phyloP scores from a whole-genome alignment of 352 stramenopile genomes.

The Globisporangium mamillatum region DNA sequence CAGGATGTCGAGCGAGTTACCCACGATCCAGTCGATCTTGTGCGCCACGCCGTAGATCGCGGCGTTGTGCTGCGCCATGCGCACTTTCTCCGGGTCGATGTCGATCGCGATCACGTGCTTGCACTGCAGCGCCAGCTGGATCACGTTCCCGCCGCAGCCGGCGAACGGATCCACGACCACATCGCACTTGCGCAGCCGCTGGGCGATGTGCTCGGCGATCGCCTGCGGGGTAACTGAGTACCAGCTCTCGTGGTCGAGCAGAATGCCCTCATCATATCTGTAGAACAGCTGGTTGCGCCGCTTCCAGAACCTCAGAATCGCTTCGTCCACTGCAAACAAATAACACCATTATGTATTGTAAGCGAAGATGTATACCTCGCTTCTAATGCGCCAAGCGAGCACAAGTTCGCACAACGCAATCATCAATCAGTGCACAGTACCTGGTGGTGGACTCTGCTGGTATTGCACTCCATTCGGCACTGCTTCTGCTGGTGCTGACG shows the following conservation, averaged over 20 bases:
- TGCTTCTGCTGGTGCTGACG: not conserved
- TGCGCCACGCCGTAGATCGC: constrained; percentile 88
- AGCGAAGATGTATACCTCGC: too few species aligned
- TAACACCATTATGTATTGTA: too few species aligned
- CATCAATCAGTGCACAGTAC: too few species aligned
- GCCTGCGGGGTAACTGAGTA: constrained; percentile 92
- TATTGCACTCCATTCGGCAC: not conserved
- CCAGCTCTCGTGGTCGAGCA: constrained; percentile 92
- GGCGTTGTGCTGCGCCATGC: constrained; percentile 90
- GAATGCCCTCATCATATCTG: constrained; percentile 89
- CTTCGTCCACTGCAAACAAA: constrained; percentile 26
- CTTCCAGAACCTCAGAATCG: constrained; percentile 88
- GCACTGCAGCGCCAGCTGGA: constrained; percentile 89
- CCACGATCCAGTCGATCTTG: constrained; percentile 91
- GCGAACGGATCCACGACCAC: constrained; percentile 91
- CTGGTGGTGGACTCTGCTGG: too few species aligned
- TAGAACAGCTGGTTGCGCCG: constrained; percentile 89
- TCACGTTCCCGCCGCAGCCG: constrained; percentile 92
- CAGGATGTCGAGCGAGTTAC: constrained; percentile 82
- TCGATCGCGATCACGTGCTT: constrained; percentile 92
- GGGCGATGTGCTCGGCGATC: constrained; percentile 86
- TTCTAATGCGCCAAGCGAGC: too few species aligned
- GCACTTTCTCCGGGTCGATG: constrained; percentile 87
- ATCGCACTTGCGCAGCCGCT: constrained; percentile 63
- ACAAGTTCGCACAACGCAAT: too few species aligned